Evolutionary conservation across 441 rosid genomes (phyloP), one percentile per base, ranked within the genome.

Genomic region (Jatropha podagrica): DNA sequence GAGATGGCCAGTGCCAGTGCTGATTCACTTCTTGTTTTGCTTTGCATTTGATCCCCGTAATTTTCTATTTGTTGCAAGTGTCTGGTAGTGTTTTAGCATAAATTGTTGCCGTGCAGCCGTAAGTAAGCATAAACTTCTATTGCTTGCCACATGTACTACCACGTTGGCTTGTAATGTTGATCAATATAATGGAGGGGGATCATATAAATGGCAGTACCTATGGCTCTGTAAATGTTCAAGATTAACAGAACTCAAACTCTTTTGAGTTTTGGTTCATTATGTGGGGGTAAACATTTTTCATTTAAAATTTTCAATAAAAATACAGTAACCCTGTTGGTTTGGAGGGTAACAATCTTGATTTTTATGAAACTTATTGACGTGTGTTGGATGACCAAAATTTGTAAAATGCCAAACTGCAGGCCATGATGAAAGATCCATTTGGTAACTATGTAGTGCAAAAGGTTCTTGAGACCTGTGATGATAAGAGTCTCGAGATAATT

Each of bases 361-460:
- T 64, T 71, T 59, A 26, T n/a, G 20, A 0, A 48, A 10, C 2
- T 18, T 60, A 48, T 7, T 51, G 40, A 17, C 44, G 44, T 26
- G 4, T 9, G 13, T 44, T 74, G 42, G 56, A 51, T 73, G 71
- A 69, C 42, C 65, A 37, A 51, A 18, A 46, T 66, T 48, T 73
- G 62, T 71, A 62, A 58, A 40, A 68, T 79, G 66, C 58, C 44
- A 71, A 76, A 77, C 68, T 76, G 88, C 93, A 91, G 99, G 97
- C 92, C 11, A 92, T 95, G 99, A 95, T 95, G 97, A 95, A 92
- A 78, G 99, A 95, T 85, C 97, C 96, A 55, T 92, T 90, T 59
- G 99, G 97, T 78, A 95, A 95, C 85, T 95, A 95, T 76, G 99
- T 95, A 3, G 99, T 92, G 73, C 99, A 95, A 72, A 95, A 92